phyloP scores from a whole-genome alignment of 2,329 filamentous ascomycete species.

The Remersonia thermophila region DNA sequence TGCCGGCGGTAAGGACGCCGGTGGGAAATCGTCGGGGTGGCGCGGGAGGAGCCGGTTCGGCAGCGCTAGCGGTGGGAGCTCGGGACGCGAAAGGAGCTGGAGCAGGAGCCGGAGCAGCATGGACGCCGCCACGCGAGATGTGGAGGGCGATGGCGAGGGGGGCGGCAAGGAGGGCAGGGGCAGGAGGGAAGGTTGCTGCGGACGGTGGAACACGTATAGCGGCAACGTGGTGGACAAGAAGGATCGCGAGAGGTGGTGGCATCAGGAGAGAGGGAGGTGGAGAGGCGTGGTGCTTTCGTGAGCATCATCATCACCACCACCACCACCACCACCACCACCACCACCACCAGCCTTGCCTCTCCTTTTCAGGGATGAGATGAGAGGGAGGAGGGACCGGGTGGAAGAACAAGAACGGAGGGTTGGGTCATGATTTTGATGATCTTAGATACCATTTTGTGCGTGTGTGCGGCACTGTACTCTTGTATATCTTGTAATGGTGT shows the following conservation, averaged over 20 bases:
- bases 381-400: too few species aligned
- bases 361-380: too few species aligned
- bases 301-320: too few species aligned
- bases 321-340: too few species aligned
- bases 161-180: constrained; percentile 10
- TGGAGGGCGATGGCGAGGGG: constrained; percentile 1
- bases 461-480: too few species aligned
- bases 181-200: constrained; percentile 21
- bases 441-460: not conserved
- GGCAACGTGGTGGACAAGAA: constrained; percentile 21
- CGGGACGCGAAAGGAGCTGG: not conserved
- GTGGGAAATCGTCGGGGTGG: constrained; percentile 6
- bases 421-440: not conserved
- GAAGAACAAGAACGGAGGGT: too few species aligned
- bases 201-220: constrained; percentile 23
- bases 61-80: too few species aligned
- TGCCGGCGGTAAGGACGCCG: constrained; percentile 6
- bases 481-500: too few species aligned
- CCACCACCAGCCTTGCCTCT: too few species aligned
- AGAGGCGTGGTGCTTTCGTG: constrained; percentile 18
- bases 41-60: too few species aligned
- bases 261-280: constrained; percentile 25
- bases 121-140: not conserved
- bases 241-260: constrained; percentile 24
- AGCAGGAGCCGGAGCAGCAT: not conserved